Evolutionary conservation across 1,284 basidiomycete genomes (phyloP).

Genomic region (Erythrobasidium hasegawianum): DNA sequence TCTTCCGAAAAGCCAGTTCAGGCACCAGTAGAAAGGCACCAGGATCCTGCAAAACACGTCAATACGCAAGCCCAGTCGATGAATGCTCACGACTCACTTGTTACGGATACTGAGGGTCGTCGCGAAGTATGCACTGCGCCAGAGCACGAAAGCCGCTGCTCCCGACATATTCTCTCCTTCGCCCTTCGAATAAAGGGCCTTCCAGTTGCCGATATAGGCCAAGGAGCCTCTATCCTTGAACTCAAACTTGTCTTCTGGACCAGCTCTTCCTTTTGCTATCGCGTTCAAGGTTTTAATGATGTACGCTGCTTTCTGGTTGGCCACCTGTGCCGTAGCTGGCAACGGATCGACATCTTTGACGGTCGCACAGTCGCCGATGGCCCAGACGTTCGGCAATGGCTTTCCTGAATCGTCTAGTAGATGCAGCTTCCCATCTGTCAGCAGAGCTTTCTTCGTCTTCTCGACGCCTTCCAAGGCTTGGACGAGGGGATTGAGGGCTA

Average conservation of each 20-base stretch:
- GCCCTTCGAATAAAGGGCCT: conserved; percentile 58
- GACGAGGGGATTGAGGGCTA: conserved; percentile 73
- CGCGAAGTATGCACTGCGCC: conserved; percentile 75
- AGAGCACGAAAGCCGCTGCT: conserved; percentile 51
- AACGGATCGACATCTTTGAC: conserved; percentile 51
- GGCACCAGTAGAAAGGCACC: conserved; percentile 46
- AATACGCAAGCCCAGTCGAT: too few species aligned
- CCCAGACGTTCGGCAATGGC: conserved; percentile 42
- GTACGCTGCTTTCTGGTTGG: conserved; percentile 46
- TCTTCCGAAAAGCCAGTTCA: conserved; percentile 66
- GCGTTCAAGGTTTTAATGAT: conserved; percentile 44
- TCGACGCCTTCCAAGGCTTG: conserved; percentile 58
- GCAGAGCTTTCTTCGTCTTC: conserved; percentile 58
- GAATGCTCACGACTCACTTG: conserved; percentile 56
- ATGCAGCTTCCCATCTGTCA: conserved; percentile 18
- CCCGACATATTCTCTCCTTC: conserved; percentile 64
- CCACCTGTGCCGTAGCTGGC: conserved; percentile 51
- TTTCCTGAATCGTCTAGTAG: conserved; percentile 41
- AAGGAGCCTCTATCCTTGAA: conserved; percentile 71
- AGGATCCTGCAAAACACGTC: conserved; percentile 31
- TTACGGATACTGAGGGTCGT: conserved; percentile 72
- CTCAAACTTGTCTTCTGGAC: conserved; percentile 55
- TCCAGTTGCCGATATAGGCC: conserved; percentile 75
- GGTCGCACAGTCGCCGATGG: conserved; percentile 68
- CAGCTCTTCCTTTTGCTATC: conserved; percentile 18